Percentiles rank a stretch among this genome's conserved stretches.
Evolutionary conservation across 139 green algal species (phyloP).

Genomic region (Microglena sp.): DNA sequence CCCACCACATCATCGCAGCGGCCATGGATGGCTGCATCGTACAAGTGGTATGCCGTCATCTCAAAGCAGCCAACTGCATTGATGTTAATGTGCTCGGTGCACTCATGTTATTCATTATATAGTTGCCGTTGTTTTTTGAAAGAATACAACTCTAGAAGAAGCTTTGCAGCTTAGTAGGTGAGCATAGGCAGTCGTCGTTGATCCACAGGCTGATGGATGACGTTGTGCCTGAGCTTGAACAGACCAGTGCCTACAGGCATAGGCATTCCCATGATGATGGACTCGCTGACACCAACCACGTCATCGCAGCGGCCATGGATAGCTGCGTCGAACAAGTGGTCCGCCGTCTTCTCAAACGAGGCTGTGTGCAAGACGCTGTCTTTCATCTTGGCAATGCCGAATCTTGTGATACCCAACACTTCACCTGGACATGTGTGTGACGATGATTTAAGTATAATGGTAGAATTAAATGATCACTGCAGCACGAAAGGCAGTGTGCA

Average conservation of each 20-base stretch:
- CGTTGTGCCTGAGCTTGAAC: conserved; percentile 60
- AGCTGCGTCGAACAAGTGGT: conserved; percentile 97
- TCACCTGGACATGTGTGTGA: conserved; percentile 78
- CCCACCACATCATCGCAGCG: conserved; percentile 45
- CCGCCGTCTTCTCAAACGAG: conserved; percentile 96
- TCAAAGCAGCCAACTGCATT: conserved; percentile 90
- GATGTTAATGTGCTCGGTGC: too few species aligned
- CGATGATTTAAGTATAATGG: too few species aligned
- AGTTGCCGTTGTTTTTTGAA: too few species aligned
- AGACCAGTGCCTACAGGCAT: conserved; percentile 94
- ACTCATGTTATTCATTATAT: too few species aligned
- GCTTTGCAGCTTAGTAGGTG: neutral
- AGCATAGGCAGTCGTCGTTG: neutral
- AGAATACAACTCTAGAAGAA: too few species aligned
- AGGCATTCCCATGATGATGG: conserved; percentile 99
- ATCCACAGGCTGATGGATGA: too few species aligned
- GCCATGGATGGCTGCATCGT: conserved; percentile 88
- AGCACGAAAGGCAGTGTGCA: conserved; percentile 54
- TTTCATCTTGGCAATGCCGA: conserved; percentile 99
- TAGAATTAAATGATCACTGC: neutral
- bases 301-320: conserved; percentile 60
- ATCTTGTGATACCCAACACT: conserved; percentile 97
- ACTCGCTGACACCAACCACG: conserved; percentile 75
- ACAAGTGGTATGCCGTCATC: conserved; percentile 98
- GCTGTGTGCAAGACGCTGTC: conserved; percentile 97